phyloP scores from a whole-genome alignment of 1,284 basidiomycete genomes.

The Ganoderma sp. region DNA sequence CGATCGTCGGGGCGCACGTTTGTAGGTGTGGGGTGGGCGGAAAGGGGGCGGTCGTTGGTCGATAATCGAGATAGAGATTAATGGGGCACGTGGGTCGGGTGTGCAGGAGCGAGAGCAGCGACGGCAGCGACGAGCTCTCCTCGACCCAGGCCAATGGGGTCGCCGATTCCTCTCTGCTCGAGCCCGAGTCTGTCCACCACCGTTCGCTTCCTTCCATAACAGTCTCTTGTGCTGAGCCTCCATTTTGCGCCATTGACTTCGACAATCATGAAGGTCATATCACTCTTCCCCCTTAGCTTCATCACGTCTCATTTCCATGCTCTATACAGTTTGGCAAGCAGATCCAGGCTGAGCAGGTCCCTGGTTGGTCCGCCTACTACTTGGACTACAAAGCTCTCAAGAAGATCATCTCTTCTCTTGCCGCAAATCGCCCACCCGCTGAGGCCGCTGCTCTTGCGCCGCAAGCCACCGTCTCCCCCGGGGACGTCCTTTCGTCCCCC shows the following conservation, averaged over 20 bases:
- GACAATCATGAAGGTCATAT: conserved; percentile 45
- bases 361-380: conserved; percentile 96
- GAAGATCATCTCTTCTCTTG: conserved; percentile 99
- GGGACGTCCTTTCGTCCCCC: conserved; percentile 52
- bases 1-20: conserved; percentile 38
- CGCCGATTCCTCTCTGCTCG: neutral
- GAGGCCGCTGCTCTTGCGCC: conserved; percentile 86
- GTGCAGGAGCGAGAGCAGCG: neutral
- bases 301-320: conserved; percentile 17
- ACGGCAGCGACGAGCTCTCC: neutral
- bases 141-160: conserved; percentile 7
- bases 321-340: conserved; percentile 92
- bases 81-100: conserved; percentile 26
- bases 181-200: conserved; percentile 8
- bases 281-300: conserved; percentile 12
- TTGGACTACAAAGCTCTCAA: conserved; percentile 99
- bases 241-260: conserved; percentile 9
- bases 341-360: conserved; percentile 95
- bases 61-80: conserved; percentile 31
- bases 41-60: conserved; percentile 17
- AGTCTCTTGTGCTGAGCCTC: conserved; percentile 13
- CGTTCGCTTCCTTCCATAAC: conserved; percentile 17
- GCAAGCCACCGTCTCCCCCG: conserved; percentile 74
- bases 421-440: conserved; percentile 86
- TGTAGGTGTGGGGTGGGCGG: conserved; percentile 35